These are phyloP conservation scores for Geranium incanum DNA, from an alignment of 441 rosid species.

Conservation along the genomic window DNA sequence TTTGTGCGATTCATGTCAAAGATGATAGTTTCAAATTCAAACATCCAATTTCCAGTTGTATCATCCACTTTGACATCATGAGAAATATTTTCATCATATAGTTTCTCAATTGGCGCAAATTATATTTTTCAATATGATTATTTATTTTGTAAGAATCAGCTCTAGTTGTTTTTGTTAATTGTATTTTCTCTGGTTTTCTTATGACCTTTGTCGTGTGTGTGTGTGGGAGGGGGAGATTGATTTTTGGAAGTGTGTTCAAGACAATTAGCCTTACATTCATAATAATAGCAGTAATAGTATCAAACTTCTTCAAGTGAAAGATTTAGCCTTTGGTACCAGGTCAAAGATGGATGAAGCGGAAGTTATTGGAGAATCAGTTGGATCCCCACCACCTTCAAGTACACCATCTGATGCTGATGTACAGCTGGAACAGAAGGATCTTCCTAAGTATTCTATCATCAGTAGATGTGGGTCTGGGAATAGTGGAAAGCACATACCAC, in stretches of 20 bases:
- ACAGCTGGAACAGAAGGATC: constrained; percentile 26
- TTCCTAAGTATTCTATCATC: constrained; percentile 40
- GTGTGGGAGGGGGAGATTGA: neutral
- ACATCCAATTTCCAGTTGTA: neutral
- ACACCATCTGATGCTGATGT: constrained; percentile 23
- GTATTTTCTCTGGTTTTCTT: neutral
- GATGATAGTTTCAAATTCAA: neutral
- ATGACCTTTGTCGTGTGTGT: no score
- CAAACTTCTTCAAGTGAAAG: constrained; percentile 9
- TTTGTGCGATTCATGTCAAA: neutral
- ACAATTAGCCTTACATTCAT: neutral
- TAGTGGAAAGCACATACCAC: constrained; percentile 37
- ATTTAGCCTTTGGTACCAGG: constrained; percentile 7
- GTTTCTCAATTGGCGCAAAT: neutral
- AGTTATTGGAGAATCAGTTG: constrained; percentile 19
- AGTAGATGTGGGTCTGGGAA: constrained; percentile 49
- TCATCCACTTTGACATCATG: neutral
- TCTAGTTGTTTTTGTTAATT: neutral
- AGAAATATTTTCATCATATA: neutral
- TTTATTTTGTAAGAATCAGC: neutral
- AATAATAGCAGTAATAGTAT: neutral
- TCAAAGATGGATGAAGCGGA: constrained; percentile 42
- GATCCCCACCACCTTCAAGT: constrained; percentile 24
- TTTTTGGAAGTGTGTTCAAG: neutral
- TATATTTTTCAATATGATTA: neutral